Base-by-base conservation (phyloP, 306 rosid genomes). In the Herpetospermum pedunculosum region DNA sequence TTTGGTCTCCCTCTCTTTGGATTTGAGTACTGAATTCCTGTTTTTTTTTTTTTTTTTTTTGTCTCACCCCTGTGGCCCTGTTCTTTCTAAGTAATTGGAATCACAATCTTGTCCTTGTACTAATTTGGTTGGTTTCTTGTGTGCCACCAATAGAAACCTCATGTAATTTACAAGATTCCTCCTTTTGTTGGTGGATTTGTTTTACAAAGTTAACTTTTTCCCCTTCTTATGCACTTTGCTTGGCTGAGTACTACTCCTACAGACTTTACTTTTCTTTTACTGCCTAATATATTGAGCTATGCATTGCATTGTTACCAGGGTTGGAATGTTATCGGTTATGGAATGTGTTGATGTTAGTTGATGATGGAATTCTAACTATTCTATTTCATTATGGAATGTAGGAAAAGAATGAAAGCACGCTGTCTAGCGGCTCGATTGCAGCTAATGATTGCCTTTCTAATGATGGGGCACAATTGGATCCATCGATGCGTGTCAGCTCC, bases 331-430 rank as follows among this genome's bases (percentile, higher is more conserved):
- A 21, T 40, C 19, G 2, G 41, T 41, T 40, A 21, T 67, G 57
- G 16, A 70, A 46, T 44, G 41, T 64, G 57, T 2, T 25, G 14
- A 21, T 60, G 72, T 1, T 21, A 21, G 30, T 43, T 26, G 72
- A 41, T 21, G 4, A 21, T 65, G 73, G 38, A 29, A 44, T 69
- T 69, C 55, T 69, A 16, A 25, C 13, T 12, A 44, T 26, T 26
- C 49, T 57, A n/a, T 35, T 32, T 35, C 72, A 35, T 30, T 30
- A 26, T 69, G 85, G 87, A 55, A 76, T 82, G 81, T 78, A 90
- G 91, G 85, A 79, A 55, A 86, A 84, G 76, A 77, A 65, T 54
- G 90, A 86, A 71, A 80, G 73, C 78, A 49, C 81, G 4, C 81
- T 78, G 67, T 81, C 86, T 21, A 79, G 81, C 53, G 60, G 79